These are phyloP conservation scores for Gossypium longicalyx DNA, from an alignment of 345 rosid species.

Conservation along the genomic window DNA sequence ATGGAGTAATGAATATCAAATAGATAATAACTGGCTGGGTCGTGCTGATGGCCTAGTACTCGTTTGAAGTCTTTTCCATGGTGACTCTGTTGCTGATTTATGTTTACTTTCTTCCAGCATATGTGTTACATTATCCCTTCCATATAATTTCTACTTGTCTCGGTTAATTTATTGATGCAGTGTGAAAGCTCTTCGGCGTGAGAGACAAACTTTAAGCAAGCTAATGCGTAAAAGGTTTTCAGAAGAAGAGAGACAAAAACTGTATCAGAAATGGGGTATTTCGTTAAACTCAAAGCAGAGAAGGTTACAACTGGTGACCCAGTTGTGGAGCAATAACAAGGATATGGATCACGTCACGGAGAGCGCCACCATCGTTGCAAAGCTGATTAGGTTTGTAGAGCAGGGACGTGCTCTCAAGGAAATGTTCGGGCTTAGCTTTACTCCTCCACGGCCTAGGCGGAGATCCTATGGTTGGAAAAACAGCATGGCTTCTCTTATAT, in stretches of 20 bases:
- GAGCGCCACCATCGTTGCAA: constrained; percentile 76
- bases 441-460: constrained; percentile 47
- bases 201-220: constrained; percentile 76
- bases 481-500: constrained; percentile 54
- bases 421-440: constrained; percentile 89
- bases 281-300: constrained; percentile 61
- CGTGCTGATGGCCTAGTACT: neutral
- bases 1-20: neutral
- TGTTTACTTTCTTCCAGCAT: neutral
- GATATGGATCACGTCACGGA: constrained; percentile 55
- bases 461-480: constrained; percentile 69
- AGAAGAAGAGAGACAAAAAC: constrained; percentile 54
- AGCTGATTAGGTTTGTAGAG: constrained; percentile 72
- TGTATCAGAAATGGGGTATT: constrained; percentile 78
- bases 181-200: constrained; percentile 63
- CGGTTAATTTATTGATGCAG: constrained; percentile 33
- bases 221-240: constrained; percentile 70
- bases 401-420: constrained; percentile 77
- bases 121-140: neutral
- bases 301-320: constrained; percentile 65
- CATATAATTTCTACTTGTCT: neutral
- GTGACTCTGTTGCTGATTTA: neutral
- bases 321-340: constrained; percentile 59
- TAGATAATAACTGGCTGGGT: neutral
- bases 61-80: neutral